Evolutionary conservation across 1,284 basidiomycete species (phyloP).

Genomic region (Tylopilus orsonianus): DNA sequence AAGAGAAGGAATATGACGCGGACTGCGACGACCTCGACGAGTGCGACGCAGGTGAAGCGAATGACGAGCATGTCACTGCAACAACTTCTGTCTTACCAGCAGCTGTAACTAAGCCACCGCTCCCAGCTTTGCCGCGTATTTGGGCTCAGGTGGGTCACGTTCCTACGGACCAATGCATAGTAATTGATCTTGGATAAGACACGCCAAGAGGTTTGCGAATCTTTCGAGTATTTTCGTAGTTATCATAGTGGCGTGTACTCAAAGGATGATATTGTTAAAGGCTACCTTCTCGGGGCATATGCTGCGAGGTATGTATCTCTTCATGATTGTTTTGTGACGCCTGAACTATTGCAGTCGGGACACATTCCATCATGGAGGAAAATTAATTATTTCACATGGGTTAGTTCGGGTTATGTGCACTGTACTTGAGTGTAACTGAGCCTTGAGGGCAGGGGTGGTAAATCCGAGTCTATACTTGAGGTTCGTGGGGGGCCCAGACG

Average conservation of each 20-base stretch:
- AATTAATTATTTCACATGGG: constrained; percentile 79
- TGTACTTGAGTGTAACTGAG: constrained; percentile 1
- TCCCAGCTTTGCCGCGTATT: constrained; percentile 44
- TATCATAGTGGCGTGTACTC: constrained; percentile 79
- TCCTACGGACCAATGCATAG: background rate
- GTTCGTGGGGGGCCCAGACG: constrained; percentile 38
- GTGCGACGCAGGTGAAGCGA: constrained; percentile 12
- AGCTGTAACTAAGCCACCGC: constrained; percentile 30
- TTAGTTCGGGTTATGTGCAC: constrained; percentile 33
- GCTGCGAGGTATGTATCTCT: constrained; percentile 51
- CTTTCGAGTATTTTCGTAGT: constrained; percentile 69
- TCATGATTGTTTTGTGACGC: constrained; percentile 2
- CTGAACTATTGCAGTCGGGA: constrained; percentile 54
- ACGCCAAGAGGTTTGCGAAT: constrained; percentile 78
- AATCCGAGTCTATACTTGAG: constrained; percentile 53
- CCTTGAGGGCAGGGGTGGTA: constrained; percentile 54
- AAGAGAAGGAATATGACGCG: constrained; percentile 20
- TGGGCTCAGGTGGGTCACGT: constrained; percentile 49
- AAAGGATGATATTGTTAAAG: constrained; percentile 57
- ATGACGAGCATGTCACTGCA: constrained; percentile 1
- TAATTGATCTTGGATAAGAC: constrained; percentile 46
- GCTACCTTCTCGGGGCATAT: constrained; percentile 71
- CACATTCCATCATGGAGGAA: constrained; percentile 58
- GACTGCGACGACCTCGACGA: constrained; percentile 15
- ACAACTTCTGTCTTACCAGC: background rate